Conservation (phyloP, 108 stramenopile genomes). For the Ochromonas danica region DNA sequence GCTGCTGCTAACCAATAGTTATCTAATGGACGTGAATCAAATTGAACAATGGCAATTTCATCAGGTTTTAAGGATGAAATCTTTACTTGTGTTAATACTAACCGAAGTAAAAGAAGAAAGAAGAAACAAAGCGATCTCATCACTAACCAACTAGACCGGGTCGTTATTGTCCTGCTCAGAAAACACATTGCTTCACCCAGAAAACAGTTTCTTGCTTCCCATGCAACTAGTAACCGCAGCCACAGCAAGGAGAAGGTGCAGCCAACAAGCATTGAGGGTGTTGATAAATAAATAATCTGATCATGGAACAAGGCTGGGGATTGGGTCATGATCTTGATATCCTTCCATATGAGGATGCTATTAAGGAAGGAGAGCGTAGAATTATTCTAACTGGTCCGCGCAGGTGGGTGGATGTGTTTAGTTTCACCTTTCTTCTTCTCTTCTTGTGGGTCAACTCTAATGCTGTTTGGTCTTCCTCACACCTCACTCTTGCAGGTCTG, state of each 20-base stretch:
- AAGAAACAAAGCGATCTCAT: no score
- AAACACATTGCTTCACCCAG: no score
- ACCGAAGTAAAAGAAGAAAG: not conserved
- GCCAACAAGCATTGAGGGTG: no score
- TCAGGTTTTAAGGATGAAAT: not conserved
- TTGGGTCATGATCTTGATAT: not conserved
- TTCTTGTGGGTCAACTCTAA: not conserved
- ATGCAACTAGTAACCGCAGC: no score
- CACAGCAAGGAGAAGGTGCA: no score
- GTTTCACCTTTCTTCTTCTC: not conserved
- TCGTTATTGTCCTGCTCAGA: no score
- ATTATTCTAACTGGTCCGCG: constrained; percentile 22
- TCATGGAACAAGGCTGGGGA: not conserved
- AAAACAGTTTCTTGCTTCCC: no score
- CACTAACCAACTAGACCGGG: no score
- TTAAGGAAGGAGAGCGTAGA: not conserved
- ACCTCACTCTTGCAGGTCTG: not conserved
- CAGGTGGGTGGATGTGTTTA: constrained; percentile 5
- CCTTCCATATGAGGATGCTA: constrained; percentile 9
- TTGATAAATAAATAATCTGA: no score
- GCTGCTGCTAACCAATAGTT: constrained; percentile 24
- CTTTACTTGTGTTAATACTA: not conserved
- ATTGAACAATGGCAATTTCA: constrained; percentile 31
- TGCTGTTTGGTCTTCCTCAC: not conserved
- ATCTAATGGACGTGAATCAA: constrained; percentile 8